phyloP scores from a whole-genome alignment of 2,329 filamentous ascomycete species.

The Pleomassaria siparia region DNA sequence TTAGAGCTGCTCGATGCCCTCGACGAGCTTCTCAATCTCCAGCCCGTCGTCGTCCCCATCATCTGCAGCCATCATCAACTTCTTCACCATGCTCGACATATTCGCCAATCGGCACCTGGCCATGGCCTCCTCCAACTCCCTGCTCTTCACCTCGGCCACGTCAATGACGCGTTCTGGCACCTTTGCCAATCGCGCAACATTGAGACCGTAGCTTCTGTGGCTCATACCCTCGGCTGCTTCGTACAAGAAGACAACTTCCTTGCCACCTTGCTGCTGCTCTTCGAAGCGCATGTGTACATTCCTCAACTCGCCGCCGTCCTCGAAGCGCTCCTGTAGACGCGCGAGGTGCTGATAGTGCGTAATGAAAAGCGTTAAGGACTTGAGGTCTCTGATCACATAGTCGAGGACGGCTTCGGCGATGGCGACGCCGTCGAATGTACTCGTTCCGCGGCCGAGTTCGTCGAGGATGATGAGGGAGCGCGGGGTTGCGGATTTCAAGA shows the following conservation, averaged over 20 bases:
- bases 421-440: constrained; percentile 92
- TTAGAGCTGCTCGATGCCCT: constrained; percentile 6
- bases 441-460: constrained; percentile 90
- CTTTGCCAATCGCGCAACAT: constrained; percentile 84
- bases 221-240: constrained; percentile 89
- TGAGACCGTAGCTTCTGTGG: constrained; percentile 90
- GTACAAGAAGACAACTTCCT: constrained; percentile 91
- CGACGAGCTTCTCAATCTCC: constrained; percentile 1
- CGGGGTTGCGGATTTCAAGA: constrained; percentile 84
- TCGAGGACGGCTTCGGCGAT: constrained; percentile 92
- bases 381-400: constrained; percentile 73
- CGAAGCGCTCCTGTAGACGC: constrained; percentile 71
- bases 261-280: constrained; percentile 51
- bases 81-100: constrained; percentile 19
- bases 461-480: constrained; percentile 88
- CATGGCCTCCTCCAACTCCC: constrained; percentile 71
- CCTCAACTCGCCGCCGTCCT: constrained; percentile 63
- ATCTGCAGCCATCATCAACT: background rate
- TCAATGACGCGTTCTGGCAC: constrained; percentile 77
- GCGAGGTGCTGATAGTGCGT: constrained; percentile 92
- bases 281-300: constrained; percentile 95
- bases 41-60: background rate
- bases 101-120: constrained; percentile 32
- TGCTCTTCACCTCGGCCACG: constrained; percentile 76
- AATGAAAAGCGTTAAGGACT: constrained; percentile 88